These are phyloP conservation scores for Hydnomerulius pinastri DNA, from an alignment of 768 basidiomycete genomes.

Conservation along the genomic window DNA sequence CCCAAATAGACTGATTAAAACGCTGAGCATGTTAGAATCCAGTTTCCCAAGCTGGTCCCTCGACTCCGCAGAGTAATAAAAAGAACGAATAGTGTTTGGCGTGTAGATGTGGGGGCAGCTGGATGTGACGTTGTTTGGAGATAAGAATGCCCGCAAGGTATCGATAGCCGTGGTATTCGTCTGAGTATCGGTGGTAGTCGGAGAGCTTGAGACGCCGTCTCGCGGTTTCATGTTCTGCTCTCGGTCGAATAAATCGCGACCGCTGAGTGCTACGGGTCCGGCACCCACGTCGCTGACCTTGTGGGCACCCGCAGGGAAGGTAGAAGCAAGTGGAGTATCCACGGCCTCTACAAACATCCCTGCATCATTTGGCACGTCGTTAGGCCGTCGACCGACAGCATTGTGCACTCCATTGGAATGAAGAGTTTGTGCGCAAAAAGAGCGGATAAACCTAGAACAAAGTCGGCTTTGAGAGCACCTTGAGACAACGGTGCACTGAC, in stretches of 20 bases:
- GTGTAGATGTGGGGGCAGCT: constrained; percentile 18
- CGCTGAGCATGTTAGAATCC: constrained; percentile 37
- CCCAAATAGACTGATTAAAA: constrained; percentile 51
- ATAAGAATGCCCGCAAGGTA: constrained; percentile 15
- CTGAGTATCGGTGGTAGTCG: not conserved
- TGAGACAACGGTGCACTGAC: constrained; percentile 14
- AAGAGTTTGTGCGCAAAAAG: not conserved
- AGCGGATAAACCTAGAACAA: constrained; percentile 2
- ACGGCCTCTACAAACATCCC: not conserved
- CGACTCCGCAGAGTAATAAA: constrained; percentile 41
- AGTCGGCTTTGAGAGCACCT: not conserved
- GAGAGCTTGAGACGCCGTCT: not conserved
- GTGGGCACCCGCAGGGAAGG: not conserved
- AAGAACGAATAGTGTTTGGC: constrained; percentile 36
- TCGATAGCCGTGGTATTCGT: constrained; percentile 11
- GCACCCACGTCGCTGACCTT: not conserved
- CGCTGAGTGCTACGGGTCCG: not conserved
- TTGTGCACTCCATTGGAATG: constrained; percentile 2
- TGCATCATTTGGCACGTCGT: not conserved
- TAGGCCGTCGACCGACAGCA: not conserved
- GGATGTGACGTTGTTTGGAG: constrained; percentile 12
- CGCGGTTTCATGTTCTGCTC: no score
- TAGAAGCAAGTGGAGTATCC: not conserved
- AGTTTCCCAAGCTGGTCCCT: constrained; percentile 37
- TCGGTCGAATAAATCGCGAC: not conserved